Evolutionary conservation across 208 protist genomes (phyloP), one percentile per base, ranked within the genome.

Genomic region (Crithidia sp.): DNA sequence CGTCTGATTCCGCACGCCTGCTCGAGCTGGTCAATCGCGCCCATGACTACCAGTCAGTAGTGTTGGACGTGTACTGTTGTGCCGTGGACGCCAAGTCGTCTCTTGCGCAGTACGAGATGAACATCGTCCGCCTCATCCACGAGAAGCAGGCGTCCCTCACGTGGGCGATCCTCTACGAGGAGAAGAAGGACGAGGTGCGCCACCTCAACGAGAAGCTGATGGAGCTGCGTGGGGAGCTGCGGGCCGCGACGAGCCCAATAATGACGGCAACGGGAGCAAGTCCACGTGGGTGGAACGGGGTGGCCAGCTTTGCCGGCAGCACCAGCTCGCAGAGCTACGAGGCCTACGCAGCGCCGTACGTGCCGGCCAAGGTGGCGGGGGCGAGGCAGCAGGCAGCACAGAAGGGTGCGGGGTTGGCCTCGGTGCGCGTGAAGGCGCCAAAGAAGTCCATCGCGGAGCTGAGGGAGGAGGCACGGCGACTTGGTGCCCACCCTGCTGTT

Each of bases 321-420:
- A 55, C 60, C 7, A 78, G 56, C 69, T 71, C 66, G 47, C 74
- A 60, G 55, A 71, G 73, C 53, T 94, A 94, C 76, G 80, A 79
- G 47, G 54, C 72, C 47, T 88, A 83, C 75, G 60, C 80, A 4
- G 74, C 71, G 17, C 89, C 89, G 0, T 94, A 82, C 69, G 84
- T 94, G 39, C 89, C 89, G 8, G 4, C 66, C 7, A 75, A 59
- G 19, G 37, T 28, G 28, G 28, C 28, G 0, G 28, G 28, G 28
- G 28, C 28, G 28, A 28, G 28, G 28, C 28, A 73, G 13, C 39
- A 55, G 47, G 12, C 10, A 17, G 14, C 39, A 28, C 36, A 62
- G 55, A 45, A 40, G 19, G 9, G 16, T 41, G 37, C 7, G 4
- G 40, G 39, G 9, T 12, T 45, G 40, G 36, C 4, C 13, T 37